Percentiles rank a stretch among this genome's conserved stretches.
These are phyloP conservation scores for Colletotrichum orchidophilum DNA, from an alignment of 2,329 filamentous ascomycete genomes.

Conservation along the genomic window DNA sequence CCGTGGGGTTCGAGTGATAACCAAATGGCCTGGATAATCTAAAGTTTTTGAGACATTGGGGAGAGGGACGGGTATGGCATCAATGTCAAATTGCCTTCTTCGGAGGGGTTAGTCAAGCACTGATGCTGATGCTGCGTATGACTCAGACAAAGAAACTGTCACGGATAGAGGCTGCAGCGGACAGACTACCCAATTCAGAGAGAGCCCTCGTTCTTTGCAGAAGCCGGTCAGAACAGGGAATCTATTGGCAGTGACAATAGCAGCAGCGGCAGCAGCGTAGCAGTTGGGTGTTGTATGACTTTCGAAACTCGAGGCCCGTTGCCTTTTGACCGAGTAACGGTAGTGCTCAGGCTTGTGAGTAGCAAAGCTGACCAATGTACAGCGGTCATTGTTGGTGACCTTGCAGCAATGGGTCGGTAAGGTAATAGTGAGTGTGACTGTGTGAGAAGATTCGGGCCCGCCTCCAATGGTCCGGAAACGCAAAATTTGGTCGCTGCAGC, in stretches of 20 bases:
- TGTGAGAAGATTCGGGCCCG: slow-evolving; percentile 24
- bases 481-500: slow-evolving; percentile 26
- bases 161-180: slow-evolving; percentile 15
- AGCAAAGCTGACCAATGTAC: neutral
- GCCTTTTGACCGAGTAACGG: neutral
- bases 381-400: neutral
- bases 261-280: neutral
- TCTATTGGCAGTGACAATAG: neutral
- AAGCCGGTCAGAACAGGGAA: neutral
- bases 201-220: neutral
- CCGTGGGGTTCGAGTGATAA: neutral
- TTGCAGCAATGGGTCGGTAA: slow-evolving; percentile 11
- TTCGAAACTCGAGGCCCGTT: neutral
- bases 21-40: neutral
- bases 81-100: neutral
- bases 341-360: neutral
- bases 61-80: neutral
- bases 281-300: neutral
- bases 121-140: neutral
- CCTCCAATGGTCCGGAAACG: slow-evolving; percentile 32
- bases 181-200: slow-evolving; percentile 6
- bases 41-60: neutral
- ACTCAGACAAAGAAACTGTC: slow-evolving; percentile 18
- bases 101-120: neutral
- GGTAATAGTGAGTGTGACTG: too few relatives aligned